phyloP scores from a whole-genome alignment of 2,329 filamentous ascomycete genomes.

The Fusarium sp. region DNA sequence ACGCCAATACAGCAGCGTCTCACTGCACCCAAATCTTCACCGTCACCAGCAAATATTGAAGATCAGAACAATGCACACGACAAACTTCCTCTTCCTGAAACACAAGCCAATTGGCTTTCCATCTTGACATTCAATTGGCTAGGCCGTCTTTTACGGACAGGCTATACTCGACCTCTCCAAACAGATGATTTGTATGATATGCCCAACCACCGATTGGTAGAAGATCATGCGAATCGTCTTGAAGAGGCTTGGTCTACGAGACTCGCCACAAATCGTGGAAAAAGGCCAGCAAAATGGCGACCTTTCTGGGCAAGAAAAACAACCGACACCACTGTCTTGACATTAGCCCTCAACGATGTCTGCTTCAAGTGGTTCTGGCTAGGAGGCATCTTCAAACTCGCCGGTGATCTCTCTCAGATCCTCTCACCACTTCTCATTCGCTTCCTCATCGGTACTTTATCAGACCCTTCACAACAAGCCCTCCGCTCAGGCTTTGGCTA shows the following conservation, averaged over 20 bases:
- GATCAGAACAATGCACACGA: background rate
- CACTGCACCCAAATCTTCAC: background rate
- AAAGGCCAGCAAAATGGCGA: constrained; percentile 1
- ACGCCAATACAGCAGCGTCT: constrained; percentile 15
- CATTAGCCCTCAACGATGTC: constrained; percentile 47
- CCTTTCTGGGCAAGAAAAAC: constrained; percentile 45
- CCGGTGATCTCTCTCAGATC: constrained; percentile 40
- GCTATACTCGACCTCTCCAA: constrained; percentile 28
- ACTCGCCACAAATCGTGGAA: background rate
- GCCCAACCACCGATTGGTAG: constrained; percentile 14
- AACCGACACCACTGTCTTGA: constrained; percentile 42
- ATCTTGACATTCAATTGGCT: constrained; percentile 27
- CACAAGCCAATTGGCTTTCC: constrained; percentile 18
- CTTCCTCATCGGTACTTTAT: constrained; percentile 23
- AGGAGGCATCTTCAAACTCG: constrained; percentile 44
- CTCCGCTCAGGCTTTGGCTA: constrained; percentile 27
- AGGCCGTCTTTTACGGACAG: constrained; percentile 10
- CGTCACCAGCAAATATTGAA: constrained; percentile 15
- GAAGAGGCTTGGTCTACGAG: constrained; percentile 22
- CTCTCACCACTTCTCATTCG: constrained; percentile 25
- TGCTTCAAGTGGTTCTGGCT: constrained; percentile 48
- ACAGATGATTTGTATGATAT: constrained; percentile 24
- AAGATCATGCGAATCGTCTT: constrained; percentile 25
- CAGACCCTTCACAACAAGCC: constrained; percentile 15
- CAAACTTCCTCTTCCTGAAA: constrained; percentile 12